Percentiles rank a stretch among this genome's conserved stretches.
Evolutionary conservation across 345 rosid genomes (phyloP).

Genomic region (Eucalyptus marginata): DNA sequence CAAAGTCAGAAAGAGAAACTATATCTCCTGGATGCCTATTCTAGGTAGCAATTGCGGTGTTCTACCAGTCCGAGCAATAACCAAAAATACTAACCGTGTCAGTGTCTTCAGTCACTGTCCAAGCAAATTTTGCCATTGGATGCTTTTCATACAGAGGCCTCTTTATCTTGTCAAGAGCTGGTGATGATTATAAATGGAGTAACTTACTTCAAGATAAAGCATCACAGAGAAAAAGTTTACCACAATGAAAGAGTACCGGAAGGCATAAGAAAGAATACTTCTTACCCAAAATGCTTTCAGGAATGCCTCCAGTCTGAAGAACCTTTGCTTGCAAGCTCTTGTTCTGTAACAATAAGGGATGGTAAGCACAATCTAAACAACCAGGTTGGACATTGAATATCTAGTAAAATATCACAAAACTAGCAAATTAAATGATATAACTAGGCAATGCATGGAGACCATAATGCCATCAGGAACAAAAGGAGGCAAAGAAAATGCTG

Average conservation of each 20-base stretch:
- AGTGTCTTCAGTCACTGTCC: slow-evolving; percentile 78
- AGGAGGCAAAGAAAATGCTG: neutral
- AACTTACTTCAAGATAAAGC: neutral
- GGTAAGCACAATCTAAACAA: neutral
- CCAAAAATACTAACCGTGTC: slow-evolving; percentile 51
- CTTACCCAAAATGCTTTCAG: slow-evolving; percentile 67
- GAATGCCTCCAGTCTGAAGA: slow-evolving; percentile 54
- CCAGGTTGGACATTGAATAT: neutral
- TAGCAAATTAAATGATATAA: neutral
- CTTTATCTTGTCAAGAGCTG: slow-evolving; percentile 81
- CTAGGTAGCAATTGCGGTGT: neutral
- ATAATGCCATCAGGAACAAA: neutral
- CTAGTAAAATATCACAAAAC: neutral
- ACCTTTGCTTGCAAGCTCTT: slow-evolving; percentile 44
- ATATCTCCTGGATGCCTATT: neutral
- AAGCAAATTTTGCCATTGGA: slow-evolving; percentile 87
- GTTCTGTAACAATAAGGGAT: slow-evolving; percentile 29
- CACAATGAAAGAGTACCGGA: neutral
- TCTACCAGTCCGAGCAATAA: neutral
- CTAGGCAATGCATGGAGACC: neutral
- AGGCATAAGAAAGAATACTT: neutral
- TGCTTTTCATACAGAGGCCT: slow-evolving; percentile 92
- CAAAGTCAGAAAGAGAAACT: neutral
- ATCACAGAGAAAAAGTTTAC: neutral
- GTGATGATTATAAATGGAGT: neutral